Evolutionary conservation across 2,329 filamentous ascomycete species (phyloP).

Genomic region (Mycosphaerella arachidis): DNA sequence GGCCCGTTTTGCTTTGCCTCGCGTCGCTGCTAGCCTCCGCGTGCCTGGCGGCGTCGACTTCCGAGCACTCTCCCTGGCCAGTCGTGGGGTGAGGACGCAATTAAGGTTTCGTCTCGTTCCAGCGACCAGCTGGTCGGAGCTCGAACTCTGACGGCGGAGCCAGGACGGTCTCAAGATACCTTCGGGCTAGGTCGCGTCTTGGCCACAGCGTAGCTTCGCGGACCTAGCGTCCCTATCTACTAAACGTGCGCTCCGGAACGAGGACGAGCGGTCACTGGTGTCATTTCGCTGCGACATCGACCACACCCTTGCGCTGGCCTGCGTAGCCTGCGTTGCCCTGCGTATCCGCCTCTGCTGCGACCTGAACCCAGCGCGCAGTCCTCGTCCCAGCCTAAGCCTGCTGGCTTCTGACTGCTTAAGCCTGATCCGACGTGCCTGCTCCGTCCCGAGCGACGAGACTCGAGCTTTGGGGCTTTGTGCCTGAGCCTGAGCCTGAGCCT

Average conservation of each 20-base stretch:
- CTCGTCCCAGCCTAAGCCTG: not conserved
- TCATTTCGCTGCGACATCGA: constrained; percentile 9
- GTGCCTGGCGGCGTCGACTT: not conserved
- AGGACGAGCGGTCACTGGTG: constrained; percentile 2
- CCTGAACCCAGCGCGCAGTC: constrained; percentile 6
- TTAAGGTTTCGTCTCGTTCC: constrained; percentile 7
- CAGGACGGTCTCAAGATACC: not conserved
- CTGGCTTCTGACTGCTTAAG: not conserved
- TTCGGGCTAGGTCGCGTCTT: not conserved
- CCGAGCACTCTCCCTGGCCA: constrained; percentile 4
- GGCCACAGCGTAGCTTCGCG: constrained; percentile 2
- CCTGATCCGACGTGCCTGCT: not conserved
- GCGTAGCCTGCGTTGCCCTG: constrained; percentile 6
- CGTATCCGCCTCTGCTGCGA: not conserved
- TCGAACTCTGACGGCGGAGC: not conserved
- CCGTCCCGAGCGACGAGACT: not conserved
- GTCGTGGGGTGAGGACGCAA: constrained; percentile 6
- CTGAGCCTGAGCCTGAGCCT: constrained; percentile 9
- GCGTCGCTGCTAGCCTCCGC: not conserved
- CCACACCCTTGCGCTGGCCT: constrained; percentile 7
- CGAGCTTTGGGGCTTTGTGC: not conserved
- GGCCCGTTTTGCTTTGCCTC: not conserved
- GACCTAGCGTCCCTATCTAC: constrained; percentile 5
- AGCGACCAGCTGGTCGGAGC: constrained; percentile 1
- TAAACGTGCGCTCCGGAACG: not conserved